Percentiles rank a stretch among this genome's conserved stretches.
phyloP scores from a whole-genome alignment of 768 basidiomycete genomes.

The Suillus occidentalis region DNA sequence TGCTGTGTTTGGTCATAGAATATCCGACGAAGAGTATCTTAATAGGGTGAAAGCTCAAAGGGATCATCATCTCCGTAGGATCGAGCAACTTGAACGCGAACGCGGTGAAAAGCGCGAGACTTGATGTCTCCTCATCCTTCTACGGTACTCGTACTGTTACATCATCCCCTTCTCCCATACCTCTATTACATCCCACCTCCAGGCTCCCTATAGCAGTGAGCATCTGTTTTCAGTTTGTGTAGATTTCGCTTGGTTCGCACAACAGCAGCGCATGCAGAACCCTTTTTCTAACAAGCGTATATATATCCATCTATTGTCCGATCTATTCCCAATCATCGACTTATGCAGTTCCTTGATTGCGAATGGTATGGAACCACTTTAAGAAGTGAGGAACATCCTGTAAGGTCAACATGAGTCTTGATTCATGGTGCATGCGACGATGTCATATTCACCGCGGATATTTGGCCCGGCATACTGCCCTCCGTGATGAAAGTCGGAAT shows the following conservation, averaged over 20 bases:
- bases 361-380: constrained; percentile 54
- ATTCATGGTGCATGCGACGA: neutral
- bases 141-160: neutral
- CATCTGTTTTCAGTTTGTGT: neutral
- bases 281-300: neutral
- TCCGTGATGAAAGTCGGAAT: constrained; percentile 69
- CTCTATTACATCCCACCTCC: neutral
- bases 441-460: constrained; percentile 48
- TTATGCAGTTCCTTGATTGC: constrained; percentile 15
- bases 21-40: constrained; percentile 77
- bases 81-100: constrained; percentile 54
- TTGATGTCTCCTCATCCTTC: neutral
- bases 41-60: constrained; percentile 56
- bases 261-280: neutral
- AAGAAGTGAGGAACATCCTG: constrained; percentile 77
- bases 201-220: neutral
- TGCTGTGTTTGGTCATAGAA: constrained; percentile 32
- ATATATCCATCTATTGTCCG: neutral
- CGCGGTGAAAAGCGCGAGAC: constrained; percentile 17
- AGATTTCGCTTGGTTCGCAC: neutral
- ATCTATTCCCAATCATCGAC: neutral
- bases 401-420: constrained; percentile 7
- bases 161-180: neutral
- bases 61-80: constrained; percentile 52
- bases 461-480: constrained; percentile 57